Conservation (phyloP, 176 grass and related monocot genomes). For the Hordeum marinum region DNA sequence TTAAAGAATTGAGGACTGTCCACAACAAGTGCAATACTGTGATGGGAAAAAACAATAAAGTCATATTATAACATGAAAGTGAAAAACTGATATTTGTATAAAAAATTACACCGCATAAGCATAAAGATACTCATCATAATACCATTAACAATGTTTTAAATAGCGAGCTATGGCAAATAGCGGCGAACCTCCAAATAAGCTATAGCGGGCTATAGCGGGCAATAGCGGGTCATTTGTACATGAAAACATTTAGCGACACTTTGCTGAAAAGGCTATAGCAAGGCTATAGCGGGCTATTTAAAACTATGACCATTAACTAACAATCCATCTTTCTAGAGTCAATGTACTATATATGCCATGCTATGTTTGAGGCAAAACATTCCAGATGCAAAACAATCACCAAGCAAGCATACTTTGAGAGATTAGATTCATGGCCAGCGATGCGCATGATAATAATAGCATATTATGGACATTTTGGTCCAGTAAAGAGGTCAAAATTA, state of each 20-base stretch:
- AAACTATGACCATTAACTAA: not conserved
- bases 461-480: not conserved
- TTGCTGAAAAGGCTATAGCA: too few species aligned
- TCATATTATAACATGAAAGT: slow-evolving; percentile 37
- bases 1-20: slow-evolving; percentile 87
- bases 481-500: slow-evolving; percentile 2
- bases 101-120: not conserved
- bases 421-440: not conserved
- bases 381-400: not conserved
- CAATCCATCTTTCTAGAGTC: not conserved
- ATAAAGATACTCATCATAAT: not conserved
- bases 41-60: slow-evolving; percentile 30
- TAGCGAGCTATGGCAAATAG: too few species aligned
- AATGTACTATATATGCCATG: not conserved
- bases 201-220: too few species aligned
- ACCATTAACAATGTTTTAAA: too few species aligned
- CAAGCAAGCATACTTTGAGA: not conserved
- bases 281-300: too few species aligned
- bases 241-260: too few species aligned
- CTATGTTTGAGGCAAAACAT: not conserved
- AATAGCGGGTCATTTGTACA: too few species aligned
- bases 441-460: not conserved
- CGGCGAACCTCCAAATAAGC: too few species aligned
- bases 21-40: slow-evolving; percentile 85
- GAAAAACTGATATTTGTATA: not conserved